phyloP scores from a whole-genome alignment of 73 alveolate species.

The Urostyla sp. region DNA sequence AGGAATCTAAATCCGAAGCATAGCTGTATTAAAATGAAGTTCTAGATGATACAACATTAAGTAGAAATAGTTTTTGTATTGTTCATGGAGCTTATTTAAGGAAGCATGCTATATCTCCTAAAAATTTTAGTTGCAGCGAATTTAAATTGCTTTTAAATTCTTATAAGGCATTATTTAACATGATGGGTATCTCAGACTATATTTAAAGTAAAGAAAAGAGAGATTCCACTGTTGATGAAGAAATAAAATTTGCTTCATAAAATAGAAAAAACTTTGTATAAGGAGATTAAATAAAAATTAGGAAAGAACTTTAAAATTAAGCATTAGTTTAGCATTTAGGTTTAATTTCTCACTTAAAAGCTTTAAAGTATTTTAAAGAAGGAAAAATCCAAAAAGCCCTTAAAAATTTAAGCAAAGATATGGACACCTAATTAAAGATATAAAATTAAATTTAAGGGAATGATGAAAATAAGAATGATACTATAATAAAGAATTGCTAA shows the following conservation, averaged over 20 bases:
- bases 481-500: slow-evolving; percentile 46
- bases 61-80: slow-evolving; percentile 49
- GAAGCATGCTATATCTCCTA: slow-evolving; percentile 58
- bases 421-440: slow-evolving; percentile 12
- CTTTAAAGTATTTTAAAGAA: slow-evolving; percentile 33
- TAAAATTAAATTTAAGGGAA: too few relatives aligned
- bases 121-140: slow-evolving; percentile 52
- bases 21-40: neutral
- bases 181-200: slow-evolving; percentile 19
- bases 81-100: slow-evolving; percentile 41
- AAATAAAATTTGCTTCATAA: slow-evolving; percentile 9
- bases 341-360: slow-evolving; percentile 45
- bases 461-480: slow-evolving; percentile 43
- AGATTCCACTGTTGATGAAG: slow-evolving; percentile 3
- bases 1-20: slow-evolving; percentile 22
- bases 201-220: slow-evolving; percentile 3
- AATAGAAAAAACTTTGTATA: slow-evolving; percentile 16
- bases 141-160: slow-evolving; percentile 36
- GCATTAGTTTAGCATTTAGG: slow-evolving; percentile 44
- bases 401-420: slow-evolving; percentile 16
- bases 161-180: slow-evolving; percentile 33
- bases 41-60: slow-evolving; percentile 20
- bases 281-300: slow-evolving; percentile 38
- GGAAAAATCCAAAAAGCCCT: slow-evolving; percentile 17
- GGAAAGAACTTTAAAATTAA: slow-evolving; percentile 12